Evolutionary conservation across 1,284 basidiomycete genomes (phyloP).

Genomic region (Heliocybe sulcata): DNA sequence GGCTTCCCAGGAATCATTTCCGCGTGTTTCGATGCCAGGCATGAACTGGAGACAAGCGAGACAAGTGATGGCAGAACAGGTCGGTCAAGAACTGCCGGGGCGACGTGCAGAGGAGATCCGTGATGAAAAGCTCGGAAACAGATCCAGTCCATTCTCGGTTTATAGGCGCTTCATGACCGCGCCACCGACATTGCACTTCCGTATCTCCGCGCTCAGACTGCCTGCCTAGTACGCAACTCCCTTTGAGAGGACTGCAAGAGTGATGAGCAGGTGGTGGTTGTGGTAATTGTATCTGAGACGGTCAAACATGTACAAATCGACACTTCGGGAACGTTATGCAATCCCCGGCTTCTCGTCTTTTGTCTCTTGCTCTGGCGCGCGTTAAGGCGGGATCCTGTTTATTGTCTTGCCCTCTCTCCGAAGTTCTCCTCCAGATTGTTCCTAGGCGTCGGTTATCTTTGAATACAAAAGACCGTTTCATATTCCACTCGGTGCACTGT

Average conservation of each 20-base stretch:
- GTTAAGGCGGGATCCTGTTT: neutral
- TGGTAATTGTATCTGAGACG: slow-evolving; percentile 1
- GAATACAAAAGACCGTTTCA: slow-evolving; percentile 1
- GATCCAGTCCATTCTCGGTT: neutral
- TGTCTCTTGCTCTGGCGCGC: neutral
- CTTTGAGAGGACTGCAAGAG: neutral
- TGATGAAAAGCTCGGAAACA: neutral
- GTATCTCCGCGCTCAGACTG: neutral
- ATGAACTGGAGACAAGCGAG: too few relatives aligned
- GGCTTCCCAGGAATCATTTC: too few relatives aligned
- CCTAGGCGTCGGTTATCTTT: slow-evolving; percentile 1
- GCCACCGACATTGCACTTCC: neutral
- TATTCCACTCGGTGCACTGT: neutral
- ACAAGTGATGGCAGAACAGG: too few relatives aligned
- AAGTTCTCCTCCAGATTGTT: neutral
- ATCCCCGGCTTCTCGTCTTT: neutral
- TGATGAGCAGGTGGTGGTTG: neutral
- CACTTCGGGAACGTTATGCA: neutral
- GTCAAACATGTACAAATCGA: neutral
- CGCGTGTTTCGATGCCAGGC: too few relatives aligned
- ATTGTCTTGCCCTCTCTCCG: neutral
- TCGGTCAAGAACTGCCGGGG: neutral
- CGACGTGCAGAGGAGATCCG: neutral
- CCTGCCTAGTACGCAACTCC: neutral
- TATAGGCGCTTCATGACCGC: neutral